Conservation (phyloP, 768 basidiomycete species). For the Mrakia frigida region DNA sequence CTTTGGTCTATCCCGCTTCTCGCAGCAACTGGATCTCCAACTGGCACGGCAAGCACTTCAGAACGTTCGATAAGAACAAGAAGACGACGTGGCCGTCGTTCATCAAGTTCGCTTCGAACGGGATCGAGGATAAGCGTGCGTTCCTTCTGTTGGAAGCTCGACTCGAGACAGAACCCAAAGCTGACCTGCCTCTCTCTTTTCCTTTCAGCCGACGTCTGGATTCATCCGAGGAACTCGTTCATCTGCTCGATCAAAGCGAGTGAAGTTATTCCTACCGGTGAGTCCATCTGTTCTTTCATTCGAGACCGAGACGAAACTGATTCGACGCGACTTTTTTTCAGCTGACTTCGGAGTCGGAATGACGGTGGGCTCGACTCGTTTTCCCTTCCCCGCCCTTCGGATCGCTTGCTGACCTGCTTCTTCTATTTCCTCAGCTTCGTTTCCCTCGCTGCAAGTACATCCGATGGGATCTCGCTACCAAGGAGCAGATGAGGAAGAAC, state of each 20-base stretch:
- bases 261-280: slow-evolving; percentile 74
- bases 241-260: slow-evolving; percentile 89
- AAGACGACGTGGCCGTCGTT: slow-evolving; percentile 57
- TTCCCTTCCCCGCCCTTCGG: too few species aligned
- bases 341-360: slow-evolving; percentile 79
- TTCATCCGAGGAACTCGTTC: slow-evolving; percentile 84
- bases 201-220: slow-evolving; percentile 64
- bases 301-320: neutral
- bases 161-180: neutral
- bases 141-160: slow-evolving; percentile 41
- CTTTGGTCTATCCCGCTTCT: neutral
- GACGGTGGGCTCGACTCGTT: slow-evolving; percentile 55
- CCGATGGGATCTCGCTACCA: slow-evolving; percentile 60
- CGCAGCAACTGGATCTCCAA: slow-evolving; percentile 48
- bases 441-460: slow-evolving; percentile 82
- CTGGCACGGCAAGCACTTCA: slow-evolving; percentile 59
- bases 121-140: slow-evolving; percentile 45
- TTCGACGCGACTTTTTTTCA: slow-evolving; percentile 37
- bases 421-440: slow-evolving; percentile 46
- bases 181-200: neutral
- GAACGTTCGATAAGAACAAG: slow-evolving; percentile 64
- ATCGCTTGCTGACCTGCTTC: neutral
- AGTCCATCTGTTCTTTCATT: slow-evolving; percentile 17
- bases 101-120: slow-evolving; percentile 40
- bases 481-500: slow-evolving; percentile 14